Conservation (phyloP, 768 basidiomycete genomes). For the Rhizopogon vinicolor region DNA sequence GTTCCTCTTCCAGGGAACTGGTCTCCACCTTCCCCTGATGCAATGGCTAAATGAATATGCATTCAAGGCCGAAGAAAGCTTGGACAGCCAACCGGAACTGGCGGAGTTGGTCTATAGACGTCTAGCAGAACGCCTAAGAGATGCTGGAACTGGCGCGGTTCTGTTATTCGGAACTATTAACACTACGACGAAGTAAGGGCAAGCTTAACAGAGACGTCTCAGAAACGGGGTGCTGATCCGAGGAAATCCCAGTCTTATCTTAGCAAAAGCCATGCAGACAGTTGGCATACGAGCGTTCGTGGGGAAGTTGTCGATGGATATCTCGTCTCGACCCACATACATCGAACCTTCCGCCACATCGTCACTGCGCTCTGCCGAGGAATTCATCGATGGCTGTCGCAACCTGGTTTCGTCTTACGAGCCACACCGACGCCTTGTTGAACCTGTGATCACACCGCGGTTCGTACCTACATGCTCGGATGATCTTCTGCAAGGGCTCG, state of each 20-base stretch:
- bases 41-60: conserved; percentile 82
- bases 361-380: conserved; percentile 46
- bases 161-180: conserved; percentile 83
- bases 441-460: conserved; percentile 84
- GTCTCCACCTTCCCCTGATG: conserved; percentile 80
- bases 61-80: conserved; percentile 72
- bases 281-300: conserved; percentile 76
- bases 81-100: conserved; percentile 58
- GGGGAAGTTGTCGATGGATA: conserved; percentile 92
- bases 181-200: conserved; percentile 70
- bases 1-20: conserved; percentile 84
- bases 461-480: conserved; percentile 88
- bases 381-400: conserved; percentile 53
- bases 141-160: conserved; percentile 75
- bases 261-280: conserved; percentile 68
- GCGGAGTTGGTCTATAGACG: conserved; percentile 64
- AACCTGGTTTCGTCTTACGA: conserved; percentile 36
- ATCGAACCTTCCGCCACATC: conserved; percentile 50
- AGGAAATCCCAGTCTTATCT: conserved; percentile 51
- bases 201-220: background rate
- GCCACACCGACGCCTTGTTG: conserved; percentile 48
- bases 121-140: conserved; percentile 61
- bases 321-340: conserved; percentile 67
- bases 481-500: conserved; percentile 60
- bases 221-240: background rate